Evolutionary conservation across 2,329 filamentous ascomycete genomes (phyloP).

Genomic region (Aspergillus latus): DNA sequence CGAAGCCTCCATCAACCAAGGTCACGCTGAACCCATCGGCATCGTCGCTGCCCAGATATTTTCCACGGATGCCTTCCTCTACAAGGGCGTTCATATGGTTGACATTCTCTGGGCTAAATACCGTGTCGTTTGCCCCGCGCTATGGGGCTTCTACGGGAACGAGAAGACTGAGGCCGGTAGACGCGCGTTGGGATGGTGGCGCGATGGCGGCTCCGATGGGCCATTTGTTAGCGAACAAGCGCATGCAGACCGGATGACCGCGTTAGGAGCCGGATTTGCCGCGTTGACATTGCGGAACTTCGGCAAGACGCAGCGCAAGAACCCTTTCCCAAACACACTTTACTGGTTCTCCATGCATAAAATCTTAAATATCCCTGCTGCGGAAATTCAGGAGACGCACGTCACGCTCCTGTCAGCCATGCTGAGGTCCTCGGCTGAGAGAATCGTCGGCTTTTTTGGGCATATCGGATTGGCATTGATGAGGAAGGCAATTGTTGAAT

Average conservation of each 20-base stretch:
- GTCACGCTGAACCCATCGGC: constrained; percentile 75
- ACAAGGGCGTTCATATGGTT: constrained; percentile 67
- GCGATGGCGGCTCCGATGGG: constrained; percentile 50
- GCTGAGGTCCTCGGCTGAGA: constrained; percentile 69
- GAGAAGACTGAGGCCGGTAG: constrained; percentile 71
- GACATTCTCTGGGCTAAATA: constrained; percentile 88
- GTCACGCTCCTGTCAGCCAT: constrained; percentile 69
- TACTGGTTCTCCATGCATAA: constrained; percentile 80
- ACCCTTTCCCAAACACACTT: constrained; percentile 73
- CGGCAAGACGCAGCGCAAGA: constrained; percentile 63
- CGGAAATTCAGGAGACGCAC: constrained; percentile 70
- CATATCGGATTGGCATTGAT: constrained; percentile 71
- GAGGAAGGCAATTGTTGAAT: constrained; percentile 68
- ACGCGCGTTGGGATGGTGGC: constrained; percentile 70
- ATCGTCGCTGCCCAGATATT: constrained; percentile 74
- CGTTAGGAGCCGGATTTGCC: constrained; percentile 79
- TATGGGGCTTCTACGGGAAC: constrained; percentile 78
- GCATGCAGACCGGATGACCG: constrained; percentile 82
- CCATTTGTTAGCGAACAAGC: constrained; percentile 65
- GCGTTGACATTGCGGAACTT: constrained; percentile 82
- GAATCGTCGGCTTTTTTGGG: constrained; percentile 80
- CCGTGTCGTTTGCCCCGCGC: constrained; percentile 73
- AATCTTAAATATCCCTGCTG: constrained; percentile 71
- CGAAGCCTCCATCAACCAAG: constrained; percentile 64
- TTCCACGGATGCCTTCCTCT: constrained; percentile 65